phyloP scores from a whole-genome alignment of 306 rosid genomes.

The Datisca glomerata region DNA sequence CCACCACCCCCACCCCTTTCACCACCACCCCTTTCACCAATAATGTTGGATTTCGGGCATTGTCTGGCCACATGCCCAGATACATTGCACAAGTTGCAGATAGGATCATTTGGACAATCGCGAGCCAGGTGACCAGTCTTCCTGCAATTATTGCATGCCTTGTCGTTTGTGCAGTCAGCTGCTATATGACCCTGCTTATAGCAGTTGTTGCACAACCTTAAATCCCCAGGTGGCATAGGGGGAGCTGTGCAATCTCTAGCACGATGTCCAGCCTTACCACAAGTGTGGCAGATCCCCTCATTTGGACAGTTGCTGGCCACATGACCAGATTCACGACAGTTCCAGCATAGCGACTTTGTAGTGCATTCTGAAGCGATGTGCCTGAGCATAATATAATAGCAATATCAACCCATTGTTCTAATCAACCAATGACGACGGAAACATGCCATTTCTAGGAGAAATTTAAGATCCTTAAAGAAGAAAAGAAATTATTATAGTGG shows the following conservation, averaged over 20 bases:
- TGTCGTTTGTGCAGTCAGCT: constrained; percentile 87
- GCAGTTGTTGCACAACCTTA: constrained; percentile 93
- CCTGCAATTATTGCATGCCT: constrained; percentile 99
- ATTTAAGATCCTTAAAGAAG: too few relatives aligned
- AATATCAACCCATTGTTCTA: too few relatives aligned
- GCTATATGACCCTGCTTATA: constrained; percentile 98
- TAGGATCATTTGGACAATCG: constrained; percentile 88
- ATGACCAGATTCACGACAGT: constrained; percentile 96
- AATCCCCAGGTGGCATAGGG: constrained; percentile 80
- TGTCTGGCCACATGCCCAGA: constrained; percentile 91
- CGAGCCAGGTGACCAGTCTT: constrained; percentile 95
- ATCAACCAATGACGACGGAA: too few relatives aligned
- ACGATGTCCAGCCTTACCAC: constrained; percentile 92
- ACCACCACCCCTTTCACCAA: constrained; percentile 47
- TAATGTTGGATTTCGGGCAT: constrained; percentile 54
- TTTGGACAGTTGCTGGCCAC: constrained; percentile 88
- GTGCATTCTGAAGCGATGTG: constrained; percentile 96
- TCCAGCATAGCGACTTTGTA: constrained; percentile 93
- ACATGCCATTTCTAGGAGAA: too few relatives aligned
- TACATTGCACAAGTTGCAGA: constrained; percentile 89
- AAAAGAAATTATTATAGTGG: too few relatives aligned
- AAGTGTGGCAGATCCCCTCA: constrained; percentile 96
- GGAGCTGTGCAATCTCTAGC: constrained; percentile 92
- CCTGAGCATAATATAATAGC: constrained; percentile 15
- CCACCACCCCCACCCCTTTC: constrained; percentile 22